Conservation (phyloP, 2,329 filamentous ascomycete species). For the Aspergillus floridensis region DNA sequence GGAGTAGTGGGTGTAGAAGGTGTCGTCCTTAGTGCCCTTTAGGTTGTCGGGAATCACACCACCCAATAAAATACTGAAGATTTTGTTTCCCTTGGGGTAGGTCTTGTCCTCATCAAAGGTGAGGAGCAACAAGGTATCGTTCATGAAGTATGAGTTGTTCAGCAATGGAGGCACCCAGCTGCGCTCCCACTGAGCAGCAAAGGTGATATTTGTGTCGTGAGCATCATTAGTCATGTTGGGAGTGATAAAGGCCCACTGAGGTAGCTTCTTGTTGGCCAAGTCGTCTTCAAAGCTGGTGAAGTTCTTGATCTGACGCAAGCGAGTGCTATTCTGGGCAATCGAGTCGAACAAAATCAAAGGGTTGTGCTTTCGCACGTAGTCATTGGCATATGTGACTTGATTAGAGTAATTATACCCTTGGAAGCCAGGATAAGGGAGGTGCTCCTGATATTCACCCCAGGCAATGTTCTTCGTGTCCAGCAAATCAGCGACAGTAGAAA, state of each 20-base stretch:
- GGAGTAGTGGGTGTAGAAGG: conserved; percentile 73
- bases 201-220: conserved; percentile 69
- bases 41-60: conserved; percentile 67
- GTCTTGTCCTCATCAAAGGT: conserved; percentile 78
- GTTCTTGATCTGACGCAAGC: conserved; percentile 71
- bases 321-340: conserved; percentile 57
- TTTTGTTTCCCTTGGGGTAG: conserved; percentile 64
- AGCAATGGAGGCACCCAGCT: conserved; percentile 70
- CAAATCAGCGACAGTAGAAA: conserved; percentile 67
- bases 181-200: conserved; percentile 66
- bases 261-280: conserved; percentile 60
- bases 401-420: conserved; percentile 63
- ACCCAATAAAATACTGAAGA: conserved; percentile 70
- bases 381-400: conserved; percentile 58
- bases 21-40: conserved; percentile 65
- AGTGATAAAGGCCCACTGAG: conserved; percentile 62
- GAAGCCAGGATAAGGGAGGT: conserved; percentile 73
- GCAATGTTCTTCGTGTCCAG: conserved; percentile 63
- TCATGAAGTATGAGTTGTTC: conserved; percentile 66
- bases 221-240: conserved; percentile 63
- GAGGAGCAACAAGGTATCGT: conserved; percentile 70
- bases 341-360: conserved; percentile 64
- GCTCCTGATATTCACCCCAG: conserved; percentile 74
- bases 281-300: conserved; percentile 67
- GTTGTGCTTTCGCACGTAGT: conserved; percentile 84